Conservation (phyloP, 2,329 filamentous ascomycete genomes). For the Truncatella angustata region DNA sequence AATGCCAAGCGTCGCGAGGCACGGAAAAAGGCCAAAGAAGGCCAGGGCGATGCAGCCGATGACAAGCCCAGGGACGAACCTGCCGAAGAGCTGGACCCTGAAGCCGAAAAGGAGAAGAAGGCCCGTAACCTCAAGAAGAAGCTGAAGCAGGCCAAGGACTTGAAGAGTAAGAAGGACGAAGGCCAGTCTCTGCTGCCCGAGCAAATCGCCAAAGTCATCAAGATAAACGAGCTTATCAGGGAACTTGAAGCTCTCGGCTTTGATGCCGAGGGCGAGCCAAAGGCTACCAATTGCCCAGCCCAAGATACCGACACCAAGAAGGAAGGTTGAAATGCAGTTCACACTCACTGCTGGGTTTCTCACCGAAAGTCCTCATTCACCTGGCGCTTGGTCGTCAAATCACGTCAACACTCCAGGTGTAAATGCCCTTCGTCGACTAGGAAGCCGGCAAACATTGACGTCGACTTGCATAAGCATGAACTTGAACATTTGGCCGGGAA, state of each 20-base stretch:
- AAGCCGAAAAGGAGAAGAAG: conserved; percentile 86
- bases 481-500: too few species aligned
- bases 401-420: too few species aligned
- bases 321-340: conserved; percentile 2
- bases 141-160: conserved; percentile 85
- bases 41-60: conserved; percentile 58
- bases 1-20: conserved; percentile 75
- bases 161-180: conserved; percentile 86
- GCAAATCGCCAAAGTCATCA: conserved; percentile 96
- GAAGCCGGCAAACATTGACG: too few species aligned
- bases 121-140: conserved; percentile 92
- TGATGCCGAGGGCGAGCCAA: conserved; percentile 69
- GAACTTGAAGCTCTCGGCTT: conserved; percentile 86
- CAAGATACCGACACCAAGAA: not conserved
- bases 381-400: too few species aligned
- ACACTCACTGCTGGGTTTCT: not conserved
- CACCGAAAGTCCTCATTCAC: too few species aligned
- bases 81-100: conserved; percentile 57
- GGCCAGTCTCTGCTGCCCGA: conserved; percentile 84
- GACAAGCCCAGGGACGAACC: conserved; percentile 30
- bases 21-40: conserved; percentile 54
- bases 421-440: too few species aligned
- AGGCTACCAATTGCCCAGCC: conserved; percentile 16
- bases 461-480: too few species aligned
- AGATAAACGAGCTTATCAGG: conserved; percentile 88